Evolutionary conservation across 2,329 filamentous ascomycete species (phyloP).

Genomic region (Ophiostoma angusticollis): DNA sequence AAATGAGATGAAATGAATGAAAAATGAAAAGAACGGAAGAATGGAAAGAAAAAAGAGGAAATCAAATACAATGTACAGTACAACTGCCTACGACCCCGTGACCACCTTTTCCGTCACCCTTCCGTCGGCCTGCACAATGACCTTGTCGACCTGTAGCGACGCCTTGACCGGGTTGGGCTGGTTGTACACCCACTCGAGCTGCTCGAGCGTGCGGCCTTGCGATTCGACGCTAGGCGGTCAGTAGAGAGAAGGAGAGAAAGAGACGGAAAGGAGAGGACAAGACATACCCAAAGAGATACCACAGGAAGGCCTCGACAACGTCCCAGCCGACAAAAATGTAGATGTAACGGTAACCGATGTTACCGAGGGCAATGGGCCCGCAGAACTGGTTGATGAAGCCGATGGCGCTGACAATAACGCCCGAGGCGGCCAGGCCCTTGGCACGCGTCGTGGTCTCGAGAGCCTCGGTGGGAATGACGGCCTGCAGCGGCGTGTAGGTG

Average conservation of each 20-base stretch:
- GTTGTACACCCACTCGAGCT: conserved; percentile 37
- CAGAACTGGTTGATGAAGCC: conserved; percentile 37
- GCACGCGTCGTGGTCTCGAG: conserved; percentile 37
- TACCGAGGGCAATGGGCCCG: conserved; percentile 30
- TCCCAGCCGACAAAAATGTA: conserved; percentile 38
- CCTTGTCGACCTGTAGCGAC: conserved; percentile 33
- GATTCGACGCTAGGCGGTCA: conserved; percentile 37
- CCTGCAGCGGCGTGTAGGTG: conserved; percentile 36
- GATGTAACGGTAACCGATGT: conserved; percentile 31
- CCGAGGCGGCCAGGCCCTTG: conserved; percentile 35
- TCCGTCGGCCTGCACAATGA: conserved; percentile 32
- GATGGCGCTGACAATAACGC: conserved; percentile 31
- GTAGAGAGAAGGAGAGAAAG: too few species aligned
- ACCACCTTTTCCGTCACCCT: conserved; percentile 33
- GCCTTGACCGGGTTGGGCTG: conserved; percentile 37
- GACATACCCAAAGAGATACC: conserved; percentile 33
- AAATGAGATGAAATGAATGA: too few species aligned
- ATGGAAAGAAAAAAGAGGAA: too few species aligned
- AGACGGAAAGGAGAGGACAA: too few species aligned
- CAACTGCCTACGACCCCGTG: too few species aligned
- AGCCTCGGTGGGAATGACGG: conserved; percentile 33
- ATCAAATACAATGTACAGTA: too few species aligned
- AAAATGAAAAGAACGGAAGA: too few species aligned
- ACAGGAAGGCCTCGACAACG: conserved; percentile 26
- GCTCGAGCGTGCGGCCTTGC: conserved; percentile 35